phyloP scores from a whole-genome alignment of 2,329 filamentous ascomycete species.

The Xenosphaeropsis pyriputrescens region DNA sequence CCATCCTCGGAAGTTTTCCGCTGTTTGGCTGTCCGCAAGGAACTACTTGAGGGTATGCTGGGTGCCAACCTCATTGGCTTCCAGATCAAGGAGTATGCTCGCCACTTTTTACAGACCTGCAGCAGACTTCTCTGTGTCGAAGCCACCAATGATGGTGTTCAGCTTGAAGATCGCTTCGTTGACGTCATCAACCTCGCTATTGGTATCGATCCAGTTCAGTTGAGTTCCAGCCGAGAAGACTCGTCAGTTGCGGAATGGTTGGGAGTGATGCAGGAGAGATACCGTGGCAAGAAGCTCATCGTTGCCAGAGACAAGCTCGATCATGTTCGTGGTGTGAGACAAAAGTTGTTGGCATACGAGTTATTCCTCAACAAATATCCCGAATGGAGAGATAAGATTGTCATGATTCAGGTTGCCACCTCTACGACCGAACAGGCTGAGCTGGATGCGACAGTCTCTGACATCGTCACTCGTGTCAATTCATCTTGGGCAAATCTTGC shows the following conservation, averaged over 20 bases:
- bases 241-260: conserved; percentile 68
- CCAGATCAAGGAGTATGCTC: conserved; percentile 83
- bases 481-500: conserved; percentile 80
- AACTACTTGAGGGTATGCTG: conserved; percentile 83
- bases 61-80: conserved; percentile 88
- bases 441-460: conserved; percentile 74
- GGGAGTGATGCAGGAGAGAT: conserved; percentile 64
- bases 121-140: conserved; percentile 84
- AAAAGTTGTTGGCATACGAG: conserved; percentile 82
- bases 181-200: conserved; percentile 78
- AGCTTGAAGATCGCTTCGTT: conserved; percentile 85
- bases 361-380: conserved; percentile 90
- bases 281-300: conserved; percentile 78
- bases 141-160: conserved; percentile 73
- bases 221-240: conserved; percentile 56
- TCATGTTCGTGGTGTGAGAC: conserved; percentile 78
- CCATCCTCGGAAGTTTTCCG: conserved; percentile 93
- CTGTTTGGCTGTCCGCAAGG: conserved; percentile 72
- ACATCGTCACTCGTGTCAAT: conserved; percentile 91
- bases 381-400: conserved; percentile 74
- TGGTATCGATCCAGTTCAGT: conserved; percentile 72
- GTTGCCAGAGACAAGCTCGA: conserved; percentile 92
- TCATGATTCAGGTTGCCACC: conserved; percentile 86
- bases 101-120: conserved; percentile 92
- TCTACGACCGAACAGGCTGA: conserved; percentile 82